A percentile compares a stretch with the other conserved stretches of the same genome.
These are phyloP conservation scores for Mortierella polycephala DNA, from an alignment of 371 early-diverging fungal genomes.

Conservation along the genomic window DNA sequence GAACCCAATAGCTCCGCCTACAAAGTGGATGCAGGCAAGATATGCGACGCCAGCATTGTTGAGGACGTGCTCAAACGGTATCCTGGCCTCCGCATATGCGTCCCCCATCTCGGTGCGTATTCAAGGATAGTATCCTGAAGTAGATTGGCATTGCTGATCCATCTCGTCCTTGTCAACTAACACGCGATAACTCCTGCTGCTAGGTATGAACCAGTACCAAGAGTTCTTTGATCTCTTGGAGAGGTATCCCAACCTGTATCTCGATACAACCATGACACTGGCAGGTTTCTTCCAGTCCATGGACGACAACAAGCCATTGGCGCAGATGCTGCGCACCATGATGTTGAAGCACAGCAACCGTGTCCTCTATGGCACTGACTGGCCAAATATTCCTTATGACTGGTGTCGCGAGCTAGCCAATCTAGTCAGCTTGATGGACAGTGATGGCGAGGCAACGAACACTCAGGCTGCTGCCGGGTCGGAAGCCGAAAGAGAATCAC, in stretches of 20 bases:
- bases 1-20: slow-evolving; percentile 49
- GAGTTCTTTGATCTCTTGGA: slow-evolving; percentile 51
- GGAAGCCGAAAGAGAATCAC: neutral
- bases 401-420: slow-evolving; percentile 55
- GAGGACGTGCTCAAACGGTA: slow-evolving; percentile 47
- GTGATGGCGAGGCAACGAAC: slow-evolving; percentile 22
- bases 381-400: slow-evolving; percentile 54
- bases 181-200: neutral
- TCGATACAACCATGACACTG: slow-evolving; percentile 55
- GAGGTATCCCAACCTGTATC: slow-evolving; percentile 51
- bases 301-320: slow-evolving; percentile 21
- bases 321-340: slow-evolving; percentile 26
- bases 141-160: neutral
- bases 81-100: slow-evolving; percentile 40
- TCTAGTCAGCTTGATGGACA: slow-evolving; percentile 36
- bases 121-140: neutral
- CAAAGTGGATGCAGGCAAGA: slow-evolving; percentile 50
- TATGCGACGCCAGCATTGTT: slow-evolving; percentile 48
- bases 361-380: slow-evolving; percentile 55
- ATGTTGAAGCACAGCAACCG: slow-evolving; percentile 39
- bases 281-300: slow-evolving; percentile 32
- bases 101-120: slow-evolving; percentile 52
- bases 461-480: neutral
- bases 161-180: neutral
- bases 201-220: slow-evolving; percentile 53